Conservation (phyloP, 192 early-diverging fungal genomes). For the Chytriomyces sp. region DNA sequence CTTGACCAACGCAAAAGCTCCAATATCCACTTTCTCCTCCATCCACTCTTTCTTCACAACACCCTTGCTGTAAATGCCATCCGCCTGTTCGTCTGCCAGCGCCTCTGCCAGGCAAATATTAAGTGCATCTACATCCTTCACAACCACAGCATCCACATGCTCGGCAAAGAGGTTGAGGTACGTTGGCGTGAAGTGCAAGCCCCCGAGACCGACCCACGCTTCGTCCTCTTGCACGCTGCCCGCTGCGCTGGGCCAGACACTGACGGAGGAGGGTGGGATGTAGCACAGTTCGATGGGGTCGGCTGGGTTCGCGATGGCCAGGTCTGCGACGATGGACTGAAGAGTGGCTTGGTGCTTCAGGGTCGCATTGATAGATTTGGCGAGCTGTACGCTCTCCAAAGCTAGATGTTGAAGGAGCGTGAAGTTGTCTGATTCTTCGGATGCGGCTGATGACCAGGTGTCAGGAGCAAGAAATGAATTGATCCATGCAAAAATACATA, state of each 20-base stretch:
- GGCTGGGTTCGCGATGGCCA: background rate
- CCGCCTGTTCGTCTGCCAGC: background rate
- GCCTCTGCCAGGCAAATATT: slow-evolving; percentile 5
- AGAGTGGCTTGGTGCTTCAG: background rate
- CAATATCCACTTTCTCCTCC: background rate
- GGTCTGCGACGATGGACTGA: background rate
- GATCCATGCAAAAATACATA: background rate
- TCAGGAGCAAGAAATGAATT: background rate
- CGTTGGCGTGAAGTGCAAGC: slow-evolving; percentile 9
- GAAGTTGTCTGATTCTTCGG: background rate
- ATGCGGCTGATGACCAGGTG: background rate
- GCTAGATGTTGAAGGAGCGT: background rate
- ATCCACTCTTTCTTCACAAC: background rate
- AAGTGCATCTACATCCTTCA: slow-evolving; percentile 10
- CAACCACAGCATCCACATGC: background rate
- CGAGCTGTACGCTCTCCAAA: background rate
- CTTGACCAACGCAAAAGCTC: background rate
- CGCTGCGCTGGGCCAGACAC: background rate
- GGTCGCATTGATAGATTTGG: background rate
- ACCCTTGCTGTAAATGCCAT: background rate
- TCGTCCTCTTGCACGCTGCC: background rate
- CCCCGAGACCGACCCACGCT: slow-evolving; percentile 1
- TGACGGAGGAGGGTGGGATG: slow-evolving; percentile 1
- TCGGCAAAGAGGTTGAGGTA: slow-evolving; percentile 5
- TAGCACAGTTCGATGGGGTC: background rate